A percentile compares a stretch with the other conserved stretches of the same genome.
Evolutionary conservation across 1,139 yeast species (phyloP).

Genomic region (Barnettozyma hawaiiensis): DNA sequence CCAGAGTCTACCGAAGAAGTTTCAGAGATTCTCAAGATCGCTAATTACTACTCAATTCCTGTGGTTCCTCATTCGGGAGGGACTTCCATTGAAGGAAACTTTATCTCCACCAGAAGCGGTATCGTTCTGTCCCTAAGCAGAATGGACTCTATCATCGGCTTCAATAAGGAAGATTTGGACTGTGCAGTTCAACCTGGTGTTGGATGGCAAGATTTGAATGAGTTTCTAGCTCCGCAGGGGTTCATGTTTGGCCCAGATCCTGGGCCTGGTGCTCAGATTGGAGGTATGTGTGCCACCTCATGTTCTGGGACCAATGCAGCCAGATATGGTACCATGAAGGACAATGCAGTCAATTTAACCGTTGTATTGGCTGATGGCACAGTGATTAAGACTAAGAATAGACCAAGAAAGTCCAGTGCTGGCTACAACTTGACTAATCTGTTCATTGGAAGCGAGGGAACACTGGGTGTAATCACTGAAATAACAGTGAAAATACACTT

Average conservation of each 20-base stretch:
- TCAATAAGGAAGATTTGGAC: slow-evolving; percentile 57
- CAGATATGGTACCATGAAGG: slow-evolving; percentile 71
- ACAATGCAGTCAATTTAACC: slow-evolving; percentile 59
- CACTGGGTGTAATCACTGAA: slow-evolving; percentile 68
- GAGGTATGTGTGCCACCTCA: slow-evolving; percentile 70
- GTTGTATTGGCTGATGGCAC: slow-evolving; percentile 79
- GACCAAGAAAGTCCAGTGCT: slow-evolving; percentile 74
- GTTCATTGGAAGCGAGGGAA: slow-evolving; percentile 71
- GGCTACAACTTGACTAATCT: slow-evolving; percentile 66
- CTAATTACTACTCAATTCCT: slow-evolving; percentile 59
- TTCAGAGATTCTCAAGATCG: slow-evolving; percentile 51
- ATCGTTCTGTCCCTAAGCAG: slow-evolving; percentile 48
- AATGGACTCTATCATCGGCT: slow-evolving; percentile 48
- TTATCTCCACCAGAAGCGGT: slow-evolving; percentile 54
- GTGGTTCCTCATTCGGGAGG: slow-evolving; percentile 77
- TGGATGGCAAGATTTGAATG: slow-evolving; percentile 63
- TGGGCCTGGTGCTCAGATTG: slow-evolving; percentile 75
- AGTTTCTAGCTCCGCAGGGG: slow-evolving; percentile 41
- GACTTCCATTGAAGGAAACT: slow-evolving; percentile 80
- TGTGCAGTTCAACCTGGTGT: slow-evolving; percentile 67
- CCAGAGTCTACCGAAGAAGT: slow-evolving; percentile 66
- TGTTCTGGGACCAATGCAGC: slow-evolving; percentile 77
- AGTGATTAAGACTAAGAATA: slow-evolving; percentile 57
- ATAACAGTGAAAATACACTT: slow-evolving; percentile 66
- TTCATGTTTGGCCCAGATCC: slow-evolving; percentile 68